These are phyloP conservation scores for Picea glauca DNA, from an alignment of 75 land plant species.

Conservation along the genomic window DNA sequence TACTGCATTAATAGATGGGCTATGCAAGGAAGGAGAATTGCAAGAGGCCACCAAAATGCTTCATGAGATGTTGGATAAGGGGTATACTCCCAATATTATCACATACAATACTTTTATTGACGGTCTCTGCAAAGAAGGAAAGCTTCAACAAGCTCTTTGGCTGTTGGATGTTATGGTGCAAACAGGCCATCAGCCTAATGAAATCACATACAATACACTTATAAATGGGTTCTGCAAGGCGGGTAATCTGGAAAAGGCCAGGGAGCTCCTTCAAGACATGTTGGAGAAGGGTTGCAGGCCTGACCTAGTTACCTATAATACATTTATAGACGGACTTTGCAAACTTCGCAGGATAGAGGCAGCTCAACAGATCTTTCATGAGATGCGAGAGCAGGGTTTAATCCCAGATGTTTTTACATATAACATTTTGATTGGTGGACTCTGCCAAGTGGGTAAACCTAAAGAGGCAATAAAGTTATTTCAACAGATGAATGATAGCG, in stretches of 20 bases:
- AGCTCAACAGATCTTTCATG: conserved; percentile 45
- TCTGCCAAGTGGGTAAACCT: conserved; percentile 43
- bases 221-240: conserved; percentile 47
- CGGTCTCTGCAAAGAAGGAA: conserved; percentile 44
- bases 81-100: conserved; percentile 47
- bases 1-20: conserved; percentile 57
- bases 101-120: conserved; percentile 56
- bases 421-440: conserved; percentile 26
- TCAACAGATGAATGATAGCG: no score
- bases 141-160: conserved; percentile 28
- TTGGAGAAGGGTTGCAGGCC: conserved; percentile 38
- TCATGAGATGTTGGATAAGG: conserved; percentile 30
- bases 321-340: conserved; percentile 76
- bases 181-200: conserved; percentile 26
- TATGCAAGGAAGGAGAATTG: conserved; percentile 42
- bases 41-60: conserved; percentile 41
- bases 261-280: conserved; percentile 28
- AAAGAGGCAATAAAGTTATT: conserved; percentile 25
- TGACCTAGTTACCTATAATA: conserved; percentile 64
- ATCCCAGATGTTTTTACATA: conserved; percentile 38
- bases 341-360: conserved; percentile 44
- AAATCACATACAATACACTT: conserved; percentile 48
- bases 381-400: conserved; percentile 36
- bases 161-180: conserved; percentile 41
- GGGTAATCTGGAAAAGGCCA: conserved; percentile 29